phyloP scores from a whole-genome alignment of 1,284 basidiomycete species.

The Phlebopus sp. region DNA sequence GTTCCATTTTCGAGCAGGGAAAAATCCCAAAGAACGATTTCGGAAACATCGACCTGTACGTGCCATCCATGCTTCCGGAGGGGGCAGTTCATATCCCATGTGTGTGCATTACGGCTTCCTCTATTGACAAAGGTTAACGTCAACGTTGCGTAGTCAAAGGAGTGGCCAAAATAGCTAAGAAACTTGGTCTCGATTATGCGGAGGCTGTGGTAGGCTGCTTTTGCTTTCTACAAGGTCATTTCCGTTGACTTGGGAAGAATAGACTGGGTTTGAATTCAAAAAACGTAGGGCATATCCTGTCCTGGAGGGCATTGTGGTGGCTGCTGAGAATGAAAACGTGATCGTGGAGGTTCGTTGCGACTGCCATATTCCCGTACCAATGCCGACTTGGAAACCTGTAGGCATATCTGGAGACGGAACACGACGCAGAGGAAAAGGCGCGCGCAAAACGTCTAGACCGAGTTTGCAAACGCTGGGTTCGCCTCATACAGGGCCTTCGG shows the following conservation, averaged over 20 bases:
- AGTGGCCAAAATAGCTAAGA: slow-evolving; percentile 84
- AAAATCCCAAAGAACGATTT: slow-evolving; percentile 93
- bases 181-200: slow-evolving; percentile 85
- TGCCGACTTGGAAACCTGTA: slow-evolving; percentile 30
- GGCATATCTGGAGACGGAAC: slow-evolving; percentile 85
- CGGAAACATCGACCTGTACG: slow-evolving; percentile 96
- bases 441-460: slow-evolving; percentile 75
- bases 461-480: slow-evolving; percentile 86
- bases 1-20: slow-evolving; percentile 53
- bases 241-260: slow-evolving; percentile 9
- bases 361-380: slow-evolving; percentile 9
- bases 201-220: slow-evolving; percentile 79
- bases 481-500: slow-evolving; percentile 84
- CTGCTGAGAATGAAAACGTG: slow-evolving; percentile 72
- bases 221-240: slow-evolving; percentile 12
- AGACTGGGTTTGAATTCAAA: slow-evolving; percentile 96
- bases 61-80: slow-evolving; percentile 89
- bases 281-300: slow-evolving; percentile 86
- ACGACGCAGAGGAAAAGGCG: slow-evolving; percentile 75
- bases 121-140: slow-evolving; percentile 4
- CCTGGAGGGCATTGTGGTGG: slow-evolving; percentile 85
- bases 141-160: slow-evolving; percentile 66
- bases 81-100: slow-evolving; percentile 89
- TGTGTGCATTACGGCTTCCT: slow-evolving; percentile 41
- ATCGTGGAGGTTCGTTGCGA: slow-evolving; percentile 68